Conservation (phyloP, 306 rosid genomes). For the Castanospermum australe region DNA sequence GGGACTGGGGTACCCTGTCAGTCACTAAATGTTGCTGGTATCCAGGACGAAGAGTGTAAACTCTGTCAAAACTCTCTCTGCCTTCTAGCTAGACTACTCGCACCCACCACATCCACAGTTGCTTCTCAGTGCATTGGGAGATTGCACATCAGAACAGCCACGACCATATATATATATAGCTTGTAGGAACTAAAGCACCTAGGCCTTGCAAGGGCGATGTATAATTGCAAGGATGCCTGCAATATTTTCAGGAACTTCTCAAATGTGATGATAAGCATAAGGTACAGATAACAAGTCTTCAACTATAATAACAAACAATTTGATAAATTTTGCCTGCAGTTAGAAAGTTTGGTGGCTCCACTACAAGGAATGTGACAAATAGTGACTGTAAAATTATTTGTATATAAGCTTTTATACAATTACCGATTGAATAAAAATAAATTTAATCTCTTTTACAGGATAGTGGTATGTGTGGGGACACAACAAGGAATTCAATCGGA, state of each 20-base stretch:
- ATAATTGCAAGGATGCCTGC: constrained; percentile 64
- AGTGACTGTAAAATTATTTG: too few species aligned
- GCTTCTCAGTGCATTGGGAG: constrained; percentile 60
- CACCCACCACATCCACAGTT: constrained; percentile 55
- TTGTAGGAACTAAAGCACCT: constrained; percentile 47
- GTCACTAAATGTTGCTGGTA: constrained; percentile 51
- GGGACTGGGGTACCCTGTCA: constrained; percentile 43
- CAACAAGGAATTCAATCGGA: too few species aligned
- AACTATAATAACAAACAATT: neutral
- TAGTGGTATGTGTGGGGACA: too few species aligned
- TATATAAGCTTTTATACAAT: too few species aligned
- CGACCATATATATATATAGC: constrained; percentile 43
- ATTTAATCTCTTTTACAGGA: too few species aligned
- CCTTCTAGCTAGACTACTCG: constrained; percentile 50
- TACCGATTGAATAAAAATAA: too few species aligned
- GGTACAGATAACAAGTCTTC: neutral
- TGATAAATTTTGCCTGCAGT: too few species aligned
- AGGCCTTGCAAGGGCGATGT: constrained; percentile 67
- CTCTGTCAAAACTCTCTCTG: constrained; percentile 56
- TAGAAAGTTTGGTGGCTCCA: neutral
- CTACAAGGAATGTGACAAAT: too few species aligned
- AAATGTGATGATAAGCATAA: neutral
- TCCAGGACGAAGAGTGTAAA: constrained; percentile 54
- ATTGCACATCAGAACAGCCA: constrained; percentile 56
- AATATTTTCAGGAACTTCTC: neutral